phyloP scores from a whole-genome alignment of 1,284 basidiomycete genomes.

The Ustanciosporium gigantosporum region DNA sequence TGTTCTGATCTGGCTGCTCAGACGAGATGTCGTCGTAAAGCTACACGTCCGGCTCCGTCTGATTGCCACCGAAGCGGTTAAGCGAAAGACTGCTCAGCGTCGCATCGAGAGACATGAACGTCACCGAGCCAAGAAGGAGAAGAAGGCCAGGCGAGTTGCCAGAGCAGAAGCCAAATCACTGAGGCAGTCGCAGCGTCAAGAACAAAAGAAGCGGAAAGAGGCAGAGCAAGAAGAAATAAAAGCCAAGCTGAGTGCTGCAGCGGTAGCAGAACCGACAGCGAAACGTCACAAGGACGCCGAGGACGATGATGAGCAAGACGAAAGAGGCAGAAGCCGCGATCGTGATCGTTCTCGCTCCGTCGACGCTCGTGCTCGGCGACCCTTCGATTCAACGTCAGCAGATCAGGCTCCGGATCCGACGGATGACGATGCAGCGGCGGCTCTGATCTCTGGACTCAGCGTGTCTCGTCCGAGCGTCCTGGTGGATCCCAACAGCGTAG shows the following conservation, averaged over 20 bases:
- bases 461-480: conserved; percentile 10
- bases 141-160: conserved; percentile 11
- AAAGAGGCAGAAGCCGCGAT: conserved; percentile 29
- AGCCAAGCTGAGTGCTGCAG: not conserved
- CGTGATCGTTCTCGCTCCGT: conserved; percentile 18
- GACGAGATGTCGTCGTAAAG: conserved; percentile 79
- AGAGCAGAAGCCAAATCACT: conserved; percentile 15
- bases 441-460: conserved; percentile 7
- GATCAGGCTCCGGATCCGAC: not conserved
- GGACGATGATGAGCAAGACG: not conserved
- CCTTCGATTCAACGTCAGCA: no score
- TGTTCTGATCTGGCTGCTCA: conserved; percentile 89
- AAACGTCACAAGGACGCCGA: not conserved
- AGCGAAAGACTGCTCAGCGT: conserved; percentile 63
- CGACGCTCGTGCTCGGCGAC: no score
- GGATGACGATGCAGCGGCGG: not conserved
- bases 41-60: conserved; percentile 84
- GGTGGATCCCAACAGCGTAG: conserved; percentile 15
- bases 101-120: conserved; percentile 19
- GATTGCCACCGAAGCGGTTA: conserved; percentile 76
- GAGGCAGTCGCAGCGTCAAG: conserved; percentile 13
- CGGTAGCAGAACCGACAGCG: no score
- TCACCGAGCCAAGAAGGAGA: conserved; percentile 13
- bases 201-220: conserved; percentile 13
- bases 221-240: conserved; percentile 2